Evolutionary conservation across 1,284 basidiomycete genomes (phyloP).

Genomic region (Tilletiaria anomala): DNA sequence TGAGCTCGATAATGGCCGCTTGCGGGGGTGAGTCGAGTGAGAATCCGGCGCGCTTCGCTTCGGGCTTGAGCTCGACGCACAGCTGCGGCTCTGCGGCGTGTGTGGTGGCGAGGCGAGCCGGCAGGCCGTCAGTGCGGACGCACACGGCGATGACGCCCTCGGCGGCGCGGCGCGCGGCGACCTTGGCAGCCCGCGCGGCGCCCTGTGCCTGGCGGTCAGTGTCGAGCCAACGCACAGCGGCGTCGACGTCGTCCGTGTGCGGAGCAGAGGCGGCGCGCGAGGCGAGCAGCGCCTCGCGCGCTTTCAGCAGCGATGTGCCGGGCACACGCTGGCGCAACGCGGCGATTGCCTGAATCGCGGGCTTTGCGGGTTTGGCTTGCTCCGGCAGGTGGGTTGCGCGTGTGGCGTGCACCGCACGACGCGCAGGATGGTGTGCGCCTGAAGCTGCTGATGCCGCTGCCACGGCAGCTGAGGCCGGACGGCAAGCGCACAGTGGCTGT

Average conservation of each 20-base stretch:
- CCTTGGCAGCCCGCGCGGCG: conserved; percentile 66
- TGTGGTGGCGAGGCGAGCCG: conserved; percentile 13
- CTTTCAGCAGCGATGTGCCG: conserved; percentile 65
- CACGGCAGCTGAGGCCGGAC: too few species aligned
- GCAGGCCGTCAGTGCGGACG: conserved; percentile 52
- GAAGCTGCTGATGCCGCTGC: too few species aligned
- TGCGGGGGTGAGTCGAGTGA: conserved; percentile 43
- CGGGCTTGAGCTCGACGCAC: conserved; percentile 41
- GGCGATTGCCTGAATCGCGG: conserved; percentile 59
- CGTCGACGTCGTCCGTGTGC: conserved; percentile 55
- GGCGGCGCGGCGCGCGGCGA: conserved; percentile 56
- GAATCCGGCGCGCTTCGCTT: neutral
- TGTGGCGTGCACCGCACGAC: too few species aligned
- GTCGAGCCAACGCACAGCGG: conserved; percentile 66
- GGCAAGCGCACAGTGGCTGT: too few species aligned
- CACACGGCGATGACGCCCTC: conserved; percentile 68
- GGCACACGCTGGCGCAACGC: conserved; percentile 63
- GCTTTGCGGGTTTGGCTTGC: conserved; percentile 18
- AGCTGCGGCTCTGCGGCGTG: conserved; percentile 4
- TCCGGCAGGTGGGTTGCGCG: too few species aligned
- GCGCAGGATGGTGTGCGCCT: too few species aligned
- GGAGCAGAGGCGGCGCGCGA: conserved; percentile 34
- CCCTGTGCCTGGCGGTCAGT: conserved; percentile 57
- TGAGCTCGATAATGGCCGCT: conserved; percentile 77
- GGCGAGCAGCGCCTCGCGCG: conserved; percentile 66